A percentile compares a stretch with the other conserved stretches of the same genome.
Evolutionary conservation across 2,329 filamentous ascomycete species (phyloP).

Genomic region (Verticillium nonalfalfae): DNA sequence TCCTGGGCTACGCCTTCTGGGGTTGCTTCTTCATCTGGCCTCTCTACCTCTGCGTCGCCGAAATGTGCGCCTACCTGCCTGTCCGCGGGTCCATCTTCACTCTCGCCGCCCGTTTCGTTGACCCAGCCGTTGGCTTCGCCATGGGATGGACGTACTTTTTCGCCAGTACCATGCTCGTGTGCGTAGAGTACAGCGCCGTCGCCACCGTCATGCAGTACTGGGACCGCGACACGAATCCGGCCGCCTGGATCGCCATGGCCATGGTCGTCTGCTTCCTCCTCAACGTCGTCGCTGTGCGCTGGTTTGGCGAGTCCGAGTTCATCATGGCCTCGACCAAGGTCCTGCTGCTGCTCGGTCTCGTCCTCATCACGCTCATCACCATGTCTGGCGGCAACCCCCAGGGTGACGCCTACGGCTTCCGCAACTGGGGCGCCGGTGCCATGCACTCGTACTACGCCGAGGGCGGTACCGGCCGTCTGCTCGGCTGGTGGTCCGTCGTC

Average conservation of each 20-base stretch:
- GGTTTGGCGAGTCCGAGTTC: constrained; percentile 37
- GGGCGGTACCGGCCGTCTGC: constrained; percentile 53
- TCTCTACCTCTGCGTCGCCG: constrained; percentile 34
- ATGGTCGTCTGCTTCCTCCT: constrained; percentile 37
- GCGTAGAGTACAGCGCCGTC: constrained; percentile 36
- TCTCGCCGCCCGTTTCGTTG: constrained; percentile 46
- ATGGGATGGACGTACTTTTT: constrained; percentile 42
- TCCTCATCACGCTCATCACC: constrained; percentile 58
- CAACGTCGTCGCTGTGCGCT: constrained; percentile 39
- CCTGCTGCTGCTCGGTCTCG: constrained; percentile 43
- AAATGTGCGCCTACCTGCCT: constrained; percentile 52
- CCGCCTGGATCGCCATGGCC: constrained; percentile 42
- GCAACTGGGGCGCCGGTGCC: constrained; percentile 39
- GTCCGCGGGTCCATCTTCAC: constrained; percentile 49
- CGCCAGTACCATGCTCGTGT: constrained; percentile 37
- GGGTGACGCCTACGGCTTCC: constrained; percentile 55
- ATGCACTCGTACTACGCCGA: constrained; percentile 25
- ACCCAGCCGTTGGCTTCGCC: constrained; percentile 51
- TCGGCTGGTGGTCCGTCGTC: constrained; percentile 49
- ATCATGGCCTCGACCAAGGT: constrained; percentile 53
- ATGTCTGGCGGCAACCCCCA: constrained; percentile 64
- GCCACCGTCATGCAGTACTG: constrained; percentile 38
- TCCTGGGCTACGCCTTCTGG: constrained; percentile 38
- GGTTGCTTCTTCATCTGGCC: constrained; percentile 37
- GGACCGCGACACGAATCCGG: constrained; percentile 33